phyloP scores from a whole-genome alignment of 768 basidiomycete genomes.

The Podaxis mareebaensis region DNA sequence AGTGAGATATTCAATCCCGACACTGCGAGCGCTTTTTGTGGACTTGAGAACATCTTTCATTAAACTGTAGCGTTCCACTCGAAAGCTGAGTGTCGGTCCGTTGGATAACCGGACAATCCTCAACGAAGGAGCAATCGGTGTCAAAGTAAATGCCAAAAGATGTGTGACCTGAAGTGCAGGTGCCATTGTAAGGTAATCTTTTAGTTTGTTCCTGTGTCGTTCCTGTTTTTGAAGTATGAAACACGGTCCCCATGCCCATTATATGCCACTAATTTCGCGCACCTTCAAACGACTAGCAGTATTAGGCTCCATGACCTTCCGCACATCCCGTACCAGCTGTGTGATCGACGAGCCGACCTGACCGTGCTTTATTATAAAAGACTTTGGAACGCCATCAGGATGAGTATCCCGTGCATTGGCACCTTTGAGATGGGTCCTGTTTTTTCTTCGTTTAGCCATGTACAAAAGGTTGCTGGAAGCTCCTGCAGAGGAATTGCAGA shows the following conservation, averaged over 20 bases:
- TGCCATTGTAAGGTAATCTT: conserved; percentile 92
- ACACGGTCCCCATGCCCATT: not conserved
- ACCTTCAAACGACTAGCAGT: conserved; percentile 93
- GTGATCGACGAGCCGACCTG: conserved; percentile 84
- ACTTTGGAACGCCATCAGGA: conserved; percentile 63
- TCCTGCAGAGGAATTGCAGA: not conserved
- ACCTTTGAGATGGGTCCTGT: conserved; percentile 79
- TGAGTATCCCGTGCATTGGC: conserved; percentile 35
- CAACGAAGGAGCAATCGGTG: conserved; percentile 81
- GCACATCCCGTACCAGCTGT: conserved; percentile 89
- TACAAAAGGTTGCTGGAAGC: conserved; percentile 8
- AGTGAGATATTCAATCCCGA: conserved; percentile 87
- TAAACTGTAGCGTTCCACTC: conserved; percentile 90
- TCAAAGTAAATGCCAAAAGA: conserved; percentile 88
- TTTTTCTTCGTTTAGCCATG: conserved; percentile 79
- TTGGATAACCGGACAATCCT: conserved; percentile 84
- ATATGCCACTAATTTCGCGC: conserved; percentile 16
- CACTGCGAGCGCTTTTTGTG: conserved; percentile 66
- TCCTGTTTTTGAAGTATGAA: conserved; percentile 55
- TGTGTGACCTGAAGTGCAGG: conserved; percentile 91
- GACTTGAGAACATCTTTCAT: conserved; percentile 79
- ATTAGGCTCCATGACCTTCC: conserved; percentile 98
- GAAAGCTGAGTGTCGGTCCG: conserved; percentile 92
- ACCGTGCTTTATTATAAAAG: conserved; percentile 97
- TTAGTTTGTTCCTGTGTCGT: conserved; percentile 84